Evolutionary conservation across 306 rosid species (phyloP).

Genomic region (Corylus heterophylla): DNA sequence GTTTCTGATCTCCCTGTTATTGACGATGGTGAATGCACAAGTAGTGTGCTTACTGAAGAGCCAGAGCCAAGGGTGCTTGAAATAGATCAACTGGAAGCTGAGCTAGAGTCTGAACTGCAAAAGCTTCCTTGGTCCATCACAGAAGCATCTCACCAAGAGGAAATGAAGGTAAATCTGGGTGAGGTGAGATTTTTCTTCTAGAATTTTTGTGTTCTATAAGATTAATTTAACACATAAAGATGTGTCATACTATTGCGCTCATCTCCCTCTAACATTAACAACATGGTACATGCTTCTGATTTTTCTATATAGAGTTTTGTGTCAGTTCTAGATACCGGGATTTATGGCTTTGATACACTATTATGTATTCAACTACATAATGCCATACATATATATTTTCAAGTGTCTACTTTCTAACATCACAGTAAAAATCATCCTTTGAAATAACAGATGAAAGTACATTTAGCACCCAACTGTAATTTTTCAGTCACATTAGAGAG

Average conservation of each 20-base stretch:
- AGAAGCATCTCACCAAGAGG: conserved; percentile 40
- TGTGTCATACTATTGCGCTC: not conserved
- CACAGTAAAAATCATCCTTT: too few species aligned
- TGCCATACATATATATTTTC: too few species aligned
- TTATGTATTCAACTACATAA: not conserved
- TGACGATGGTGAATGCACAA: conserved; percentile 54
- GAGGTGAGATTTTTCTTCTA: conserved; percentile 42
- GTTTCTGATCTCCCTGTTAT: conserved; percentile 24
- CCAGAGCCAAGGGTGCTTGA: conserved; percentile 40
- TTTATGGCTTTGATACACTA: not conserved
- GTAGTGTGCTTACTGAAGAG: conserved; percentile 77
- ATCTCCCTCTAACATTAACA: not conserved
- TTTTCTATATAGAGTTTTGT: not conserved
- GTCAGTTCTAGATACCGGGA: not conserved
- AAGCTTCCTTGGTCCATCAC: conserved; percentile 61
- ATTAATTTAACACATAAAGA: not conserved
- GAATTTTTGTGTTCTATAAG: conserved; percentile 1
- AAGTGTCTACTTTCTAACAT: too few species aligned
- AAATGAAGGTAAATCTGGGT: conserved; percentile 21
- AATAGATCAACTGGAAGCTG: conserved; percentile 75
- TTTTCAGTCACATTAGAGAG: too few species aligned
- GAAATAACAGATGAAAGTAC: too few species aligned
- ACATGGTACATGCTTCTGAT: not conserved
- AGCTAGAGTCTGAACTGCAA: conserved; percentile 69
- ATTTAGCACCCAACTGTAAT: too few species aligned